Percentiles rank a stretch among this genome's conserved stretches.
Evolutionary conservation across 441 rosid species (phyloP).

Genomic region (Hura crepitans): DNA sequence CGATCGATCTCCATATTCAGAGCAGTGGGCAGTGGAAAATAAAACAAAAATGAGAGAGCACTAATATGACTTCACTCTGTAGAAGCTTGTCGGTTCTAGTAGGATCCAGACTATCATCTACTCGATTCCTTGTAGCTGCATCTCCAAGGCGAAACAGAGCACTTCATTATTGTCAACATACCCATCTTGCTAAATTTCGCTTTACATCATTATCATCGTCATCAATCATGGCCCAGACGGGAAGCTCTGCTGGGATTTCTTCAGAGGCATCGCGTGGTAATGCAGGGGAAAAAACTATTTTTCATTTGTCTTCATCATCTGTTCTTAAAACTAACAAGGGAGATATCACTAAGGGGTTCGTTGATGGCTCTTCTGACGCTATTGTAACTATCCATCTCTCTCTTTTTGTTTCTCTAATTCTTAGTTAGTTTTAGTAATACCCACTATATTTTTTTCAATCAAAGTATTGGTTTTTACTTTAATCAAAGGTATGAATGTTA

Average conservation of each 20-base stretch:
- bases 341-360: conserved; percentile 78
- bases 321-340: conserved; percentile 62
- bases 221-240: conserved; percentile 14
- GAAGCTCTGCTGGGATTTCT: conserved; percentile 13
- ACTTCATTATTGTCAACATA: neutral
- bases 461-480: neutral
- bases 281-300: conserved; percentile 27
- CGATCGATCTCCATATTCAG: too few species aligned
- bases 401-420: conserved; percentile 12
- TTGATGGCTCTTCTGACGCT: conserved; percentile 76
- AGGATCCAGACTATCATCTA: neutral
- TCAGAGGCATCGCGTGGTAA: conserved; percentile 35
- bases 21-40: too few species aligned
- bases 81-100: neutral
- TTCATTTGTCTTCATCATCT: conserved; percentile 47
- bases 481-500: neutral
- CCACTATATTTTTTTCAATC: too few species aligned
- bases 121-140: neutral
- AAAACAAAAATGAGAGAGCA: neutral
- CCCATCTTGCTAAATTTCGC: neutral
- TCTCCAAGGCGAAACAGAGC: neutral
- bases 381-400: conserved; percentile 43
- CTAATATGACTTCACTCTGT: conserved; percentile 11
- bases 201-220: conserved; percentile 19
- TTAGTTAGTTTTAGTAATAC: too few species aligned